Percentiles rank a stretch among this genome's conserved stretches.
Conservation (phyloP, 805 yeast species). For the Aciculoconidium aculeatum region DNA sequence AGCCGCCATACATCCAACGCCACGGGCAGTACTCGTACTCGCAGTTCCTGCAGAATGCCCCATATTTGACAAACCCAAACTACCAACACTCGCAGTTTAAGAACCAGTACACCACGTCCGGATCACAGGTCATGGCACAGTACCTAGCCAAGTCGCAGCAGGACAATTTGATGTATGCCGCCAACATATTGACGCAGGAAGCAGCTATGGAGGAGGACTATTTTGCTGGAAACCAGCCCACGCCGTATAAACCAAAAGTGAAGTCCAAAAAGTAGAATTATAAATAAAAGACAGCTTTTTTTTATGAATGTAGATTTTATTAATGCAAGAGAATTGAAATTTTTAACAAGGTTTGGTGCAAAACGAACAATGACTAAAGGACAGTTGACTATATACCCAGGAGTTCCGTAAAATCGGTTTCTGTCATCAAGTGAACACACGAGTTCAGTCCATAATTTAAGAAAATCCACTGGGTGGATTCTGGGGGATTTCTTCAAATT, state of each 20-base stretch:
- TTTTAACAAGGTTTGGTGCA: too few species aligned
- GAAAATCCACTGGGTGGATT: too few species aligned
- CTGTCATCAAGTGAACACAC: too few species aligned
- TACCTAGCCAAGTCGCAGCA: conserved; percentile 69
- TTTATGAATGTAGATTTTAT: too few species aligned
- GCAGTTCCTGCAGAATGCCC: conserved; percentile 1
- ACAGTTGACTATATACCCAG: too few species aligned
- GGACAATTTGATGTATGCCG: conserved; percentile 47
- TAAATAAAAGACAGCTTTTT: background rate
- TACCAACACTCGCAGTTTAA: conserved; percentile 7
- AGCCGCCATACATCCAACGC: conserved; percentile 5
- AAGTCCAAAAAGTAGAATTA: background rate
- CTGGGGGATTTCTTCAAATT: background rate
- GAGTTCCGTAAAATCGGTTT: too few species aligned
- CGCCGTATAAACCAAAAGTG: conserved; percentile 1
- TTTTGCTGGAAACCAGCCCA: conserved; percentile 1
- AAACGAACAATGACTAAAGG: too few species aligned
- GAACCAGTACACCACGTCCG: conserved; percentile 29
- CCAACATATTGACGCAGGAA: conserved; percentile 17
- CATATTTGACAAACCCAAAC: too few species aligned
- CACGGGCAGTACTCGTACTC: conserved; percentile 5
- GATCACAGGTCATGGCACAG: conserved; percentile 75
- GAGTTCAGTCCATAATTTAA: too few species aligned
- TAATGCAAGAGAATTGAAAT: too few species aligned
- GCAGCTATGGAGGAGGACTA: conserved; percentile 14